These are phyloP conservation scores for Aspergillus sergii DNA, from an alignment of 2,329 filamentous ascomycete species.

Conservation along the genomic window DNA sequence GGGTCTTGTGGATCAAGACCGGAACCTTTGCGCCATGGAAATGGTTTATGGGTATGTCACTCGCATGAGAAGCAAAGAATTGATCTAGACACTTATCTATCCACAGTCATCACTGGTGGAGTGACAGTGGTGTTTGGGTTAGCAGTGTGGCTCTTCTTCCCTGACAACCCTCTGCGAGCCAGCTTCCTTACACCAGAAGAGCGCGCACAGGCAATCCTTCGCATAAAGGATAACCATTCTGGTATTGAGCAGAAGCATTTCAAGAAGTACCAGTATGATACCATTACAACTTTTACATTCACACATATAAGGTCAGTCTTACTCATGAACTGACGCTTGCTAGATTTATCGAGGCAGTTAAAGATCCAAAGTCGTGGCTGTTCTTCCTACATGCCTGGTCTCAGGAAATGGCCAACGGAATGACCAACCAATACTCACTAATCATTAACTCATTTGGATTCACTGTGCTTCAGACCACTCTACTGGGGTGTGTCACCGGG, in stretches of 20 bases:
- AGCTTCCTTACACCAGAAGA: conserved; percentile 36
- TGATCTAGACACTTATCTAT: neutral
- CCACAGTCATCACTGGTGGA: neutral
- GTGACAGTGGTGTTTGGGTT: conserved; percentile 26
- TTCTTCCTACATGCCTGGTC: conserved; percentile 40
- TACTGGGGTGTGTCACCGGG: conserved; percentile 28
- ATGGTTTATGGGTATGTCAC: conserved; percentile 41
- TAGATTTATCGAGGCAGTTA: conserved; percentile 35
- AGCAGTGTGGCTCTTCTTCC: conserved; percentile 36
- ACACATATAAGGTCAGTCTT: neutral
- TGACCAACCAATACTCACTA: conserved; percentile 48
- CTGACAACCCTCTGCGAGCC: conserved; percentile 36
- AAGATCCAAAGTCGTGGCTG: conserved; percentile 38
- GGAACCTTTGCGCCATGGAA: conserved; percentile 42
- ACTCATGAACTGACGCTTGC: neutral
- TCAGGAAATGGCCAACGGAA: conserved; percentile 38
- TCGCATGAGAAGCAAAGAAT: neutral
- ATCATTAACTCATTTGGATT: conserved; percentile 52
- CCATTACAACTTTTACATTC: neutral
- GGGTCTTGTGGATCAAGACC: conserved; percentile 44
- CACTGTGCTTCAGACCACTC: conserved; percentile 28
- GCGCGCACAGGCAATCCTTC: conserved; percentile 35
- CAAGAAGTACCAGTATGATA: conserved; percentile 29
- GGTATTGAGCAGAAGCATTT: conserved; percentile 42
- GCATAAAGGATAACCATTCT: conserved; percentile 41